phyloP scores from a whole-genome alignment of 75 land plant genomes.

The Azolla pinnata region DNA sequence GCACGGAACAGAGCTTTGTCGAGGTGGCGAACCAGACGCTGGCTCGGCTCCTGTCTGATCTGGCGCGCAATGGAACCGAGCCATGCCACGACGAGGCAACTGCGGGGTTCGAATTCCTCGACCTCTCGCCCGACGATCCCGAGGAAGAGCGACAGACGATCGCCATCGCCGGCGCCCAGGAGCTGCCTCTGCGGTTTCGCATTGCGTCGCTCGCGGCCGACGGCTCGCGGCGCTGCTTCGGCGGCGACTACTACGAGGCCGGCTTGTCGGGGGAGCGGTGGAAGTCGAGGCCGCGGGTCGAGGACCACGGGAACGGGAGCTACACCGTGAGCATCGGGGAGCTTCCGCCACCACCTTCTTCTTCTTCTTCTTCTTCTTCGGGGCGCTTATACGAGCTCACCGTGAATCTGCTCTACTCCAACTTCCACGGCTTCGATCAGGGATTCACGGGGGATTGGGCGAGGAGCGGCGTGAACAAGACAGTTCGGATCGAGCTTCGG shows the following conservation, averaged over 20 bases:
- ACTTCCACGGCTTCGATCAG: too few relatives aligned
- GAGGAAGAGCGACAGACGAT: too few relatives aligned
- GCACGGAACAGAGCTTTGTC: too few relatives aligned
- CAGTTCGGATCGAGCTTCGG: too few relatives aligned
- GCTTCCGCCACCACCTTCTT: too few relatives aligned
- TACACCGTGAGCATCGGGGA: constrained; percentile 33
- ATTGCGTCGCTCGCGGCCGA: constrained; percentile 35
- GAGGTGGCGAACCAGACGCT: too few relatives aligned
- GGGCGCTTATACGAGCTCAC: too few relatives aligned
- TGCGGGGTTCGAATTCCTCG: constrained; percentile 20
- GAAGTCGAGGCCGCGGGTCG: constrained; percentile 67
- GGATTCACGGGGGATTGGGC: too few relatives aligned
- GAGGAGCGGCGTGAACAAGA: too few relatives aligned
- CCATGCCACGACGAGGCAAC: constrained; percentile 44
- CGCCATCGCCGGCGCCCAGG: constrained; percentile 20
- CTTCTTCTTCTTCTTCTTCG: too few relatives aligned
- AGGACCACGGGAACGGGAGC: constrained; percentile 58
- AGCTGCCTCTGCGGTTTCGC: constrained; percentile 38
- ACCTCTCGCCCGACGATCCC: constrained; percentile 10
- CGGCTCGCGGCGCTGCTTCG: constrained; percentile 43
- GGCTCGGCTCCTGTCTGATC: constrained; percentile 27
- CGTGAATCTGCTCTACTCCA: too few relatives aligned
- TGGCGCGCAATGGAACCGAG: constrained; percentile 44
- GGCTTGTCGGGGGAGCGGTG: constrained; percentile 46
- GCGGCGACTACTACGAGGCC: constrained; percentile 84